These are phyloP conservation scores for Syzygium malaccense DNA, from an alignment of 441 rosid genomes.

Conservation along the genomic window DNA sequence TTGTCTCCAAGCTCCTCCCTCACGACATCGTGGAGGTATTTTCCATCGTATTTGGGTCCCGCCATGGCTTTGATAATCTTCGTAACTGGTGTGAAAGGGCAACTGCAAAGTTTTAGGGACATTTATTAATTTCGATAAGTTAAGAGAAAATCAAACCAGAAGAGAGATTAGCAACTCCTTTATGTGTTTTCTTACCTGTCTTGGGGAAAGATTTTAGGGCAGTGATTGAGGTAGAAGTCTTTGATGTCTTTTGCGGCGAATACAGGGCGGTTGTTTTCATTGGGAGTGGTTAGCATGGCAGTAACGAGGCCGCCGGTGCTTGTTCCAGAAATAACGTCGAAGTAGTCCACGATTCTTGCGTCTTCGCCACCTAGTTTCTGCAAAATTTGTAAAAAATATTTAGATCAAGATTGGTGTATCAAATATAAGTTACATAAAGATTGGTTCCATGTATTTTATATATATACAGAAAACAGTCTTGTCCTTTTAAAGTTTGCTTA, in stretches of 20 bases:
- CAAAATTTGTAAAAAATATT: not conserved
- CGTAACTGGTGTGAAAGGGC: not conserved
- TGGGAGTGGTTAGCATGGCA: slow-evolving; percentile 43
- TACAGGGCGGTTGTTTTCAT: slow-evolving; percentile 36
- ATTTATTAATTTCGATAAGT: not conserved
- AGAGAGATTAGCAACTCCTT: not conserved
- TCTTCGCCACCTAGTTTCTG: slow-evolving; percentile 52
- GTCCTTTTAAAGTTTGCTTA: not conserved
- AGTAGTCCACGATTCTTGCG: slow-evolving; percentile 52
- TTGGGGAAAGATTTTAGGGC: slow-evolving; percentile 50
- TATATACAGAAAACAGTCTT: not conserved
- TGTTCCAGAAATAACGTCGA: slow-evolving; percentile 49
- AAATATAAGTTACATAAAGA: not conserved
- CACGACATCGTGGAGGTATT: slow-evolving; percentile 28
- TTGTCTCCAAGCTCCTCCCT: slow-evolving; percentile 25
- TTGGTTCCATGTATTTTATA: not conserved
- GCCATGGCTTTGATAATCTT: slow-evolving; percentile 17
- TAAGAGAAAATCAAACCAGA: not conserved
- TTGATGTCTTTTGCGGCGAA: slow-evolving; percentile 50
- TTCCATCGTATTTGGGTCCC: slow-evolving; percentile 67
- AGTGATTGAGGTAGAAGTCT: slow-evolving; percentile 28
- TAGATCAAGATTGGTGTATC: not conserved
- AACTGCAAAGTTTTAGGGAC: slow-evolving; percentile 17
- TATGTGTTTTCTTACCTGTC: slow-evolving; percentile 8
- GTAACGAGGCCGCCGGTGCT: slow-evolving; percentile 56